Evolutionary conservation across 106 monocot species (phyloP).

Genomic region (Phalaenopsis aphrodite): DNA sequence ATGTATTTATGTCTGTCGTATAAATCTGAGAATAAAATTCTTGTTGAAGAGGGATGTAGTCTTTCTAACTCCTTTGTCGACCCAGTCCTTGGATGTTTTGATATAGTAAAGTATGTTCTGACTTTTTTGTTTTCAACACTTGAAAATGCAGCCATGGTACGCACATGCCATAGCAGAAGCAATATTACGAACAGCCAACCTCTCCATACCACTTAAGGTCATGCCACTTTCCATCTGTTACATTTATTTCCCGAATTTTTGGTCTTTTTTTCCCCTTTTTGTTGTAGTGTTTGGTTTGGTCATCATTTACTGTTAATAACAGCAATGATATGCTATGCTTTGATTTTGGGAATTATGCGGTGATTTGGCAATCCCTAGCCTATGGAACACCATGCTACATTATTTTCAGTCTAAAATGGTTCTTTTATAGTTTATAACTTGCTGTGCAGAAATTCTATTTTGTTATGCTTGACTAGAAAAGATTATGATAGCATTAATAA

Average conservation of each 20-base stretch:
- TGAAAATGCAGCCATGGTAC: constrained; percentile 84
- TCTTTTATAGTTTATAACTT: background rate
- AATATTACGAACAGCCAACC: constrained; percentile 86
- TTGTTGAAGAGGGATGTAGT: background rate
- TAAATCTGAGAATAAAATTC: background rate
- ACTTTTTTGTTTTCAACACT: background rate
- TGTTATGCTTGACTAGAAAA: background rate
- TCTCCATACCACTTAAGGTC: constrained; percentile 88
- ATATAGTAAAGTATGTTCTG: background rate
- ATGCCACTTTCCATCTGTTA: background rate
- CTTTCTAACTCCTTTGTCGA: background rate
- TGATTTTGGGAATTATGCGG: background rate
- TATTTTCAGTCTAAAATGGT: background rate
- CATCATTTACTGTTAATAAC: background rate
- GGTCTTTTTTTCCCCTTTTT: background rate
- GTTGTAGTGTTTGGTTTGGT: background rate
- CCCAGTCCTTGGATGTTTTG: background rate
- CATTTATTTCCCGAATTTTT: background rate
- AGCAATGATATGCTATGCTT: background rate
- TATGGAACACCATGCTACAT: background rate
- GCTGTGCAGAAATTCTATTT: background rate
- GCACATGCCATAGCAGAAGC: constrained; percentile 97
- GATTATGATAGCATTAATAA: background rate
- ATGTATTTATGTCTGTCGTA: background rate
- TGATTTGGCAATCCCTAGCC: background rate